phyloP scores from a whole-genome alignment of 805 yeast species.

The Brettanomyces naardenensis region DNA sequence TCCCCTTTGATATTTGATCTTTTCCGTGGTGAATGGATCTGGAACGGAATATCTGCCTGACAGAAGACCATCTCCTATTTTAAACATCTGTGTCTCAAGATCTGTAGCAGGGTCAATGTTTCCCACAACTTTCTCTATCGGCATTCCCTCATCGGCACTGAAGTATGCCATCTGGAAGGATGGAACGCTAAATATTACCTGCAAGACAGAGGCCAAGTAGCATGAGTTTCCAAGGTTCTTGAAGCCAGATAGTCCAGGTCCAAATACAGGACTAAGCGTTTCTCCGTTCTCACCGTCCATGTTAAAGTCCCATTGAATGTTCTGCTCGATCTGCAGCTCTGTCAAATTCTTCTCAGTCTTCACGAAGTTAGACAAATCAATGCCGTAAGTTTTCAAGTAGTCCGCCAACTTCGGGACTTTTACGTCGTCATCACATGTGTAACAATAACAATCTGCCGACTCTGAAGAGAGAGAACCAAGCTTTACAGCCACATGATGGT shows the following conservation, averaged over 20 bases:
- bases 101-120: constrained; percentile 52
- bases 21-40: constrained; percentile 32
- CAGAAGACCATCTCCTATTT: constrained; percentile 69
- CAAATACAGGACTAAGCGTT: constrained; percentile 56
- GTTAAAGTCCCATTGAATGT: constrained; percentile 86
- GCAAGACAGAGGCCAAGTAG: constrained; percentile 76
- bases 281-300: constrained; percentile 68
- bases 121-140: constrained; percentile 24
- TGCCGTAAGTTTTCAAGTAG: constrained; percentile 52
- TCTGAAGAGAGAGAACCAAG: constrained; percentile 79
- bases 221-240: constrained; percentile 91
- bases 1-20: constrained; percentile 59
- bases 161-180: constrained; percentile 32
- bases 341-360: constrained; percentile 85
- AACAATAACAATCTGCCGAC: constrained; percentile 84
- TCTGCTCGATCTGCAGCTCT: constrained; percentile 89
- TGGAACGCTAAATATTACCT: constrained; percentile 48
- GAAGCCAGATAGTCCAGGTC: constrained; percentile 75
- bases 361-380: constrained; percentile 44
- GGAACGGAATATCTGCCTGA: constrained; percentile 71
- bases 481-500: constrained; percentile 82
- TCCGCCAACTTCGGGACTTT: constrained; percentile 52
- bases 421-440: constrained; percentile 82
- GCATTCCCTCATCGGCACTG: constrained; percentile 25
- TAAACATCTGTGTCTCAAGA: constrained; percentile 67